phyloP scores from a whole-genome alignment of 345 rosid species.

The Ceriops zippeliana region DNA sequence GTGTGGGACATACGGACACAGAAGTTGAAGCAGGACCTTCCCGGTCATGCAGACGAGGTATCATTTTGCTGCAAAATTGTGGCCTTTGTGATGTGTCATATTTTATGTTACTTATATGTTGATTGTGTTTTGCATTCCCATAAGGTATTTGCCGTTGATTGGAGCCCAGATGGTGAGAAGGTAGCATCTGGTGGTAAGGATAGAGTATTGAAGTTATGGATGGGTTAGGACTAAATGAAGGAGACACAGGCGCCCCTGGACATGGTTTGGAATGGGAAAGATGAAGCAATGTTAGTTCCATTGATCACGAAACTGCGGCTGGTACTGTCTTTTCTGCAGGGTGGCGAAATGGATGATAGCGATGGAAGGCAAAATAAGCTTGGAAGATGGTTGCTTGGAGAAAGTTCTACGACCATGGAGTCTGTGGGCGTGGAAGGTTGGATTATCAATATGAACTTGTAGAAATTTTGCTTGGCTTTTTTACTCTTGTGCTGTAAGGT shows the following conservation, averaged over 20 bases:
- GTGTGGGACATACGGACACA: slow-evolving; percentile 82
- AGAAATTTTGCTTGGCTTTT: no score
- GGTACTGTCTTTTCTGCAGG: neutral
- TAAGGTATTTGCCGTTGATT: slow-evolving; percentile 88
- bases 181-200: slow-evolving; percentile 96
- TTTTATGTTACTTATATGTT: slow-evolving; percentile 6
- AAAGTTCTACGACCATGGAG: no score
- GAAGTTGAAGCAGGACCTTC: slow-evolving; percentile 86
- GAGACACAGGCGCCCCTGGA: neutral
- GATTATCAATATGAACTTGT: no score
- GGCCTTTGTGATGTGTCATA: neutral
- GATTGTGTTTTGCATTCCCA: neutral
- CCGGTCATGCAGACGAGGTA: slow-evolving; percentile 97
- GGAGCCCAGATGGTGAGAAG: slow-evolving; percentile 99
- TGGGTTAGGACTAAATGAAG: slow-evolving; percentile 46
- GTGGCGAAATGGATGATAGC: neutral
- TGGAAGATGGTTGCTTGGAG: neutral
- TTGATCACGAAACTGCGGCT: neutral
- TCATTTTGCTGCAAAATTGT: neutral
- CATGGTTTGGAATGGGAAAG: slow-evolving; percentile 1
- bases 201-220: slow-evolving; percentile 85
- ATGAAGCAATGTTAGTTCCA: neutral
- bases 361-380: neutral
- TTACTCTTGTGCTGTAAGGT: no score
- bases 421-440: no score